Conservation (phyloP, 768 basidiomycete genomes). For the Mycena alexandri region DNA sequence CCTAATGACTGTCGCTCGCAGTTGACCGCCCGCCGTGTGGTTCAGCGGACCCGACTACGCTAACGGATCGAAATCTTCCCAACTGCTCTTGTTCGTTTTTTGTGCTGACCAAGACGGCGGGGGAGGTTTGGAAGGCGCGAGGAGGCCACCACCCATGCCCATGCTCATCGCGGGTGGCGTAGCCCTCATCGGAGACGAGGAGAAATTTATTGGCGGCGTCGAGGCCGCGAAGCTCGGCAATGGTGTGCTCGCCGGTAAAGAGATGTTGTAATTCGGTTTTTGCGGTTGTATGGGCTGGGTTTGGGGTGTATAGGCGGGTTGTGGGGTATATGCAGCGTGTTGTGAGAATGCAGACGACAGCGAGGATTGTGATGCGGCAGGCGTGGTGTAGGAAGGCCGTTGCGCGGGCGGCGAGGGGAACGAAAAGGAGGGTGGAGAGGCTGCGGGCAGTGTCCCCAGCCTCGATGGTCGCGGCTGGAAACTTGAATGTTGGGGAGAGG, state of each 20-base stretch:
- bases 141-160: conserved; percentile 48
- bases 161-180: conserved; percentile 52
- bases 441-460: conserved; percentile 52
- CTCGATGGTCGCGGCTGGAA: conserved; percentile 56
- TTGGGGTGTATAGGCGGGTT: conserved; percentile 27
- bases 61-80: conserved; percentile 88
- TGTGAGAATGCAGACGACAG: conserved; percentile 22
- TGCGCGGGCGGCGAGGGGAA: conserved; percentile 40
- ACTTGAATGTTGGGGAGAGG: conserved; percentile 49
- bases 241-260: conserved; percentile 46
- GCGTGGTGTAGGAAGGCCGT: conserved; percentile 26
- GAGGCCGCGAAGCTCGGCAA: conserved; percentile 23
- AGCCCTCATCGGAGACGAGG: conserved; percentile 40
- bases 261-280: conserved; percentile 73
- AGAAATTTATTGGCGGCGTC: conserved; percentile 45
- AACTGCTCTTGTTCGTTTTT: conserved; percentile 72
- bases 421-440: conserved; percentile 47
- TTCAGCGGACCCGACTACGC: conserved; percentile 48
- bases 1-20: too few relatives aligned
- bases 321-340: conserved; percentile 23
- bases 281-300: conserved; percentile 37
- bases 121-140: conserved; percentile 74
- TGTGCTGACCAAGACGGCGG: conserved; percentile 65
- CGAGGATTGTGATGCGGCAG: conserved; percentile 24
- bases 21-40: too few relatives aligned